Evolutionary conservation across 352 stramenopile genomes (phyloP).

Genomic region (Phytophthora melonis): DNA sequence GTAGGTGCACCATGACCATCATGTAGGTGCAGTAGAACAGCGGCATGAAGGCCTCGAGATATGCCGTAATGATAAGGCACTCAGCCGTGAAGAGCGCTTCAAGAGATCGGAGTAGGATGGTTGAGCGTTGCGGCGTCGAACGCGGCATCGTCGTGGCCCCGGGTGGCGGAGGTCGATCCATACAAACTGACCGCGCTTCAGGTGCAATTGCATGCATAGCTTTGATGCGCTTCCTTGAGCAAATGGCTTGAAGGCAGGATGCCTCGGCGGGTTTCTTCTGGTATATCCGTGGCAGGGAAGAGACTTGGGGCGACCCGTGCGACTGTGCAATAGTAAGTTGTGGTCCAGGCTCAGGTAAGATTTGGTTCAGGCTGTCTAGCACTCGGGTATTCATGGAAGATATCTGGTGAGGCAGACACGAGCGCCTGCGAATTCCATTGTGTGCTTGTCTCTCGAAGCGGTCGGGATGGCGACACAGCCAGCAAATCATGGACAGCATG

Average conservation of each 20-base stretch:
- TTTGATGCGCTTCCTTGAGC: not conserved
- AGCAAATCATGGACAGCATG: conserved; percentile 26
- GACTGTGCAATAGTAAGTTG: not conserved
- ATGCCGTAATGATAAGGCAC: conserved; percentile 46
- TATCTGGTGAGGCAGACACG: conserved; percentile 28
- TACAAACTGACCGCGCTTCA: not conserved
- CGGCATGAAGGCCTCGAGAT: conserved; percentile 45
- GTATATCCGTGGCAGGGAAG: not conserved
- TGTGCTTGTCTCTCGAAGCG: conserved; percentile 17
- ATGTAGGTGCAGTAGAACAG: conserved; percentile 37
- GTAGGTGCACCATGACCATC: conserved; percentile 24
- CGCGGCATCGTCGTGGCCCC: not conserved
- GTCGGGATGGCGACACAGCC: conserved; percentile 20
- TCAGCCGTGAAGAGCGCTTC: conserved; percentile 39
- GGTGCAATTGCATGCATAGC: not conserved
- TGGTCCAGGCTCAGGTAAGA: conserved; percentile 1
- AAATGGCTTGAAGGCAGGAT: not conserved
- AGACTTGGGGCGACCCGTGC: not conserved
- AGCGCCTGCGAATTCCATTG: conserved; percentile 12
- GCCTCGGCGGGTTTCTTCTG: not conserved
- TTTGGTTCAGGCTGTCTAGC: conserved; percentile 19
- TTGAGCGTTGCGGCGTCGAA: conserved; percentile 1
- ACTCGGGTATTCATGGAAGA: conserved; percentile 7
- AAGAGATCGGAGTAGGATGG: conserved; percentile 22
- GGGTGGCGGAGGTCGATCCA: not conserved